Evolutionary conservation across 768 basidiomycete genomes (phyloP).

Genomic region (Naganishia friedmannii): DNA sequence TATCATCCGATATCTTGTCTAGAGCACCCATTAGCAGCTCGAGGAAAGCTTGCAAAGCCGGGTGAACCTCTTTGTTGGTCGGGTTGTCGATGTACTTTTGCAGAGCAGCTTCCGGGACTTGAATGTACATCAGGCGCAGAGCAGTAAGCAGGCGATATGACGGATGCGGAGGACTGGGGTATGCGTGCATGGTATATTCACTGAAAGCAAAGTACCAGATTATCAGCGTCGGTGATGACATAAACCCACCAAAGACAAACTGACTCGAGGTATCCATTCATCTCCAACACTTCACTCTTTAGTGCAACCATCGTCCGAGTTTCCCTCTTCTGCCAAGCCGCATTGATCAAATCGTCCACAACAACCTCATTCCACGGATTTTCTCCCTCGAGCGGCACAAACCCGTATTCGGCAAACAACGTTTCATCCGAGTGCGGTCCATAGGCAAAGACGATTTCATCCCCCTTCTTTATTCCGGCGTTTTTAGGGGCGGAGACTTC

Average conservation of each 20-base stretch:
- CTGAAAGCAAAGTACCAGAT: conserved; percentile 43
- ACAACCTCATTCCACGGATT: conserved; percentile 60
- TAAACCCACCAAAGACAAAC: conserved; percentile 20
- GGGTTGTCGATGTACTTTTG: conserved; percentile 29
- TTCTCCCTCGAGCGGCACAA: conserved; percentile 54
- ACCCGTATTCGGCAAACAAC: conserved; percentile 87
- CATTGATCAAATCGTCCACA: conserved; percentile 60
- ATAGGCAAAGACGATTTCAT: conserved; percentile 75
- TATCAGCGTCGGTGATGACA: not conserved
- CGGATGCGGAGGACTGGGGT: conserved; percentile 65
- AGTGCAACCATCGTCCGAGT: conserved; percentile 54
- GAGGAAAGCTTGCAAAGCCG: conserved; percentile 27
- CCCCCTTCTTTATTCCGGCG: conserved; percentile 56
- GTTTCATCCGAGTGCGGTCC: conserved; percentile 73
- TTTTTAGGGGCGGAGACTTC: not conserved
- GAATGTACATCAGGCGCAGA: conserved; percentile 40
- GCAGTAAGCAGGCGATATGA: conserved; percentile 63
- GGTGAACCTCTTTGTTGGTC: conserved; percentile 34
- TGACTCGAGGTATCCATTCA: conserved; percentile 83
- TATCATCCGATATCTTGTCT: conserved; percentile 41
- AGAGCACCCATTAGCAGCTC: conserved; percentile 29
- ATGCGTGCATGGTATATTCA: conserved; percentile 72
- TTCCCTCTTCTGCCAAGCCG: conserved; percentile 34
- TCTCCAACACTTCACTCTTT: conserved; percentile 61
- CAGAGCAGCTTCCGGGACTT: conserved; percentile 14